A percentile compares a stretch with the other conserved stretches of the same genome.
Conservation (phyloP, 176 grass and related monocot species). For the Typha latifolia region DNA sequence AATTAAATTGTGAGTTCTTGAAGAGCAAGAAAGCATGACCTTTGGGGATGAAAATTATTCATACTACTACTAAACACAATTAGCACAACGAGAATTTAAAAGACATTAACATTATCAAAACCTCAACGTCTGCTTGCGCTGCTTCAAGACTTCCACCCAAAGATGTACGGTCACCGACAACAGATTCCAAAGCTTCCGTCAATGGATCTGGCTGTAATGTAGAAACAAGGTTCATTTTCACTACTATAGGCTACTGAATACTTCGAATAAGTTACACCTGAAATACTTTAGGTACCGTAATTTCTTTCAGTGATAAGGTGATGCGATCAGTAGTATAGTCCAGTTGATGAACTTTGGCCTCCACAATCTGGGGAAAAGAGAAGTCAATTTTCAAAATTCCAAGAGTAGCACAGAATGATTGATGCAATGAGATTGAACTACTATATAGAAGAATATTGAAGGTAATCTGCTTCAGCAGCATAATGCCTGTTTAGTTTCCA, state of each 20-base stretch:
- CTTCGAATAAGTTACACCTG: neutral
- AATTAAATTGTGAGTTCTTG: neutral
- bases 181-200: constrained; percentile 50
- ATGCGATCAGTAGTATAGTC: constrained; percentile 67
- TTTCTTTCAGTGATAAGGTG: constrained; percentile 80
- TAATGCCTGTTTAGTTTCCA: no score
- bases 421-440: neutral
- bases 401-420: constrained; percentile 1
- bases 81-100: neutral
- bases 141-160: constrained; percentile 62
- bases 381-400: constrained; percentile 1
- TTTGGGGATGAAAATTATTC: neutral
- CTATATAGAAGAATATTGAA: neutral
- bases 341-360: constrained; percentile 49
- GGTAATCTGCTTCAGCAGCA: neutral
- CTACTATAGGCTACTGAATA: neutral
- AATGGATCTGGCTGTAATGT: constrained; percentile 44
- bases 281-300: constrained; percentile 36
- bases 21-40: neutral
- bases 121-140: constrained; percentile 65
- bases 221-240: constrained; percentile 7
- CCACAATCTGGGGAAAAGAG: constrained; percentile 52
- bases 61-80: neutral
- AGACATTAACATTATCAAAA: constrained; percentile 12
- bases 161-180: constrained; percentile 50